A percentile compares a stretch with the other conserved stretches of the same genome.
Evolutionary conservation across 2,329 filamentous ascomycete genomes (phyloP).

Genomic region (Elsinoe perseae): DNA sequence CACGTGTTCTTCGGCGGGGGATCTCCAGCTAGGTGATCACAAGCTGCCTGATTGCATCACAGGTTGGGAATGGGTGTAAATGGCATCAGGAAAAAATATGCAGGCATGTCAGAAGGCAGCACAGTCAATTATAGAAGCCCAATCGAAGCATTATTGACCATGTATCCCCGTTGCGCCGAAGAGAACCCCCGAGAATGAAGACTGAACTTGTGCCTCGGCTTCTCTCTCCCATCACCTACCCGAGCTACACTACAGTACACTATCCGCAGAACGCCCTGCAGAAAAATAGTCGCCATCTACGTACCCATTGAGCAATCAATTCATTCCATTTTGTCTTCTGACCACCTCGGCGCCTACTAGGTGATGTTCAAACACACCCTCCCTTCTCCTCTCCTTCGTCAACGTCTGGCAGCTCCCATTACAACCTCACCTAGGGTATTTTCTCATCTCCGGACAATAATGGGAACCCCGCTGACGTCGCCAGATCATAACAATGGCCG

Average conservation of each 20-base stretch:
- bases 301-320: slow-evolving; percentile 10
- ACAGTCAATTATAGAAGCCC: background rate
- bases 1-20: background rate
- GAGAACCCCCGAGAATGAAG: background rate
- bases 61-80: background rate
- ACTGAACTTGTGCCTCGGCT: slow-evolving; percentile 9
- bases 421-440: slow-evolving; percentile 17
- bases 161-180: background rate
- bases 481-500: slow-evolving; percentile 26
- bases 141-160: background rate
- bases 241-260: slow-evolving; percentile 13
- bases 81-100: background rate
- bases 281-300: slow-evolving; percentile 9
- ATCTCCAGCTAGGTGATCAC: slow-evolving; percentile 9
- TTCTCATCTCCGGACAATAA: background rate
- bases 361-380: slow-evolving; percentile 14
- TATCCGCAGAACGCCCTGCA: slow-evolving; percentile 5
- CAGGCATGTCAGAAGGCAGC: background rate
- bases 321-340: background rate
- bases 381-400: slow-evolving; percentile 14
- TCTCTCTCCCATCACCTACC: background rate
- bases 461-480: slow-evolving; percentile 2
- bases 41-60: slow-evolving; percentile 4
- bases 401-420: slow-evolving; percentile 16
- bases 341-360: slow-evolving; percentile 5